These are phyloP conservation scores for Ustilago esculenta DNA, from an alignment of 1,284 basidiomycete genomes.

Conservation along the genomic window DNA sequence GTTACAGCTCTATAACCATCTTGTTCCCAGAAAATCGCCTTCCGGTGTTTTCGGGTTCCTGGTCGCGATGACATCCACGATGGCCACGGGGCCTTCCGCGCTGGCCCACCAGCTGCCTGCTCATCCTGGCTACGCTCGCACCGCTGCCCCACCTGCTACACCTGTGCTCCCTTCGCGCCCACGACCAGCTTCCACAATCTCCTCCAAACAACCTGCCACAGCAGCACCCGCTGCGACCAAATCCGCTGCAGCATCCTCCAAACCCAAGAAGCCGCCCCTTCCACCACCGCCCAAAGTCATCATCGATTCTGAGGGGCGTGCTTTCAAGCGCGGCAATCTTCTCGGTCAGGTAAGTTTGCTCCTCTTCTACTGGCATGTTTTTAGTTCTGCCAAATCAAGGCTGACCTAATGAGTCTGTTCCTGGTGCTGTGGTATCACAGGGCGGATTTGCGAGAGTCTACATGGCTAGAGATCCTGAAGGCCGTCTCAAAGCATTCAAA, in stretches of 20 bases:
- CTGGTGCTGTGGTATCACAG: slow-evolving; percentile 28
- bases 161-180: slow-evolving; percentile 26
- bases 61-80: slow-evolving; percentile 28
- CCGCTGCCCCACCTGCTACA: slow-evolving; percentile 12
- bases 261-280: slow-evolving; percentile 56
- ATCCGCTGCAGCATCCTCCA: slow-evolving; percentile 17
- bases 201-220: slow-evolving; percentile 16
- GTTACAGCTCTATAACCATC: not conserved
- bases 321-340: slow-evolving; percentile 54
- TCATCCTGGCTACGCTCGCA: slow-evolving; percentile 33
- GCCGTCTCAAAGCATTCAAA: slow-evolving; percentile 68
- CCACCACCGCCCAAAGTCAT: slow-evolving; percentile 61
- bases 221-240: not conserved
- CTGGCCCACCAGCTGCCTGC: slow-evolving; percentile 27
- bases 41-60: too few species aligned
- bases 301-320: slow-evolving; percentile 52
- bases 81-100: slow-evolving; percentile 31
- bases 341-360: slow-evolving; percentile 53
- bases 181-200: slow-evolving; percentile 22
- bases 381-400: too few species aligned
- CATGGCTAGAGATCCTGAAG: slow-evolving; percentile 61
- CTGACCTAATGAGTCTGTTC: too few species aligned
- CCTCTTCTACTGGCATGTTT: not conserved
- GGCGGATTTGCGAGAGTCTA: slow-evolving; percentile 68
- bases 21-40: too few species aligned